A percentile compares a stretch with the other conserved stretches of the same genome.
Evolutionary conservation across 352 stramenopile genomes (phyloP).

Genomic region (Proteromonas lacertae): DNA sequence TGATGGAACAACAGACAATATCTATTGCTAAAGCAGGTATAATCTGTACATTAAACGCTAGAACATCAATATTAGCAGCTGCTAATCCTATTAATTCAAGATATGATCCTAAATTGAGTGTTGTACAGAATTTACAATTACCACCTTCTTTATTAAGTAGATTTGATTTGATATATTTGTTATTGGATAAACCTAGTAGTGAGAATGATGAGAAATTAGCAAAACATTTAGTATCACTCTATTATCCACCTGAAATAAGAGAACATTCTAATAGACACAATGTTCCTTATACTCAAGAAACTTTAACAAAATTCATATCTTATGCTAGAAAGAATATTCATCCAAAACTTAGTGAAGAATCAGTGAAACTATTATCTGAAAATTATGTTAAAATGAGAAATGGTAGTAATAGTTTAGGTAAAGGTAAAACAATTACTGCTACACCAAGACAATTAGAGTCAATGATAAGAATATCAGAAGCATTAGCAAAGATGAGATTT

Average conservation of each 20-base stretch:
- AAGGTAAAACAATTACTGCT: constrained; percentile 76
- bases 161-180: constrained; percentile 98
- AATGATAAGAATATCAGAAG: constrained; percentile 86
- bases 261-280: constrained; percentile 4
- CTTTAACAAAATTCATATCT: constrained; percentile 37
- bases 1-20: constrained; percentile 94
- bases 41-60: constrained; percentile 81
- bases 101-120: constrained; percentile 86
- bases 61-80: constrained; percentile 85
- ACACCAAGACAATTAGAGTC: constrained; percentile 88
- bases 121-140: constrained; percentile 94
- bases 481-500: constrained; percentile 69
- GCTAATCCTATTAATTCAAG: constrained; percentile 88
- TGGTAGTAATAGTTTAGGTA: constrained; percentile 15
- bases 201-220: constrained; percentile 70
- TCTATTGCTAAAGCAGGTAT: constrained; percentile 91
- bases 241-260: constrained; percentile 25
- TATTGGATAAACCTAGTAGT: constrained; percentile 72
- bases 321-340: constrained; percentile 65
- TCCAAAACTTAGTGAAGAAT: constrained; percentile 16
- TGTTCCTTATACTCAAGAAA: constrained; percentile 37
- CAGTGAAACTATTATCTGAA: too few species aligned
- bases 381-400: constrained; percentile 12
- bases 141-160: constrained; percentile 77
- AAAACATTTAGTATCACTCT: constrained; percentile 79